Conservation (phyloP, 2,329 filamentous ascomycete genomes). For the Epichloe typhina region DNA sequence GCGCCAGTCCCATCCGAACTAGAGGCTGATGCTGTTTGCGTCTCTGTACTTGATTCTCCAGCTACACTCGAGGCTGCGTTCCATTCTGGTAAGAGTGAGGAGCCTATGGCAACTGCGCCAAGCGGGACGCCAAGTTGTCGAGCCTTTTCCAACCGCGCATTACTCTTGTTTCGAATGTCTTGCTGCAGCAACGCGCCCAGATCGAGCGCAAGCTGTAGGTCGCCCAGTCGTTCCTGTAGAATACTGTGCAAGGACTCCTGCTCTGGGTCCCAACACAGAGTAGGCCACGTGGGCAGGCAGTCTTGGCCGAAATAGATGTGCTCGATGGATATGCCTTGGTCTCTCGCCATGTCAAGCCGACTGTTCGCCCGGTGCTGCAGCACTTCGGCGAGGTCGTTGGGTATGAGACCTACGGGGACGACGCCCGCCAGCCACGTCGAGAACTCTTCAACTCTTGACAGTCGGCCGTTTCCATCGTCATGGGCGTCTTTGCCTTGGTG, state of each 20-base stretch:
- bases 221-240: conserved; percentile 14
- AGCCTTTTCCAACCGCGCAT: conserved; percentile 15
- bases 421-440: conserved; percentile 7
- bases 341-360: conserved; percentile 12
- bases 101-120: conserved; percentile 12
- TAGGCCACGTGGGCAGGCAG: conserved; percentile 18
- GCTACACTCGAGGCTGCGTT: too few relatives aligned
- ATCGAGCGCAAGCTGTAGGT: conserved; percentile 7
- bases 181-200: conserved; percentile 10
- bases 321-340: conserved; percentile 5
- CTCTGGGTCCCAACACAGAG: conserved; percentile 13
- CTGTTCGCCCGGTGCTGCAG: conserved; percentile 12
- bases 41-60: background rate
- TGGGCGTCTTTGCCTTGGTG: background rate
- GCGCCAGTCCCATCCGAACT: background rate
- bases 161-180: conserved; percentile 15
- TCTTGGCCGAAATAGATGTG: conserved; percentile 15
- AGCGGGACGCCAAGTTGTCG: conserved; percentile 10
- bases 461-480: background rate
- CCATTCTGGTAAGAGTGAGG: conserved; percentile 18
- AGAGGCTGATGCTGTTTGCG: background rate
- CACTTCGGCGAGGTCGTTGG: conserved; percentile 9
- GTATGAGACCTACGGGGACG: conserved; percentile 13
- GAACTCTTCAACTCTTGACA: conserved; percentile 1
- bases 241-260: conserved; percentile 12